Base-by-base conservation (phyloP, 495 filamentous ascomycete genomes). In the Podospora sp. region DNA sequence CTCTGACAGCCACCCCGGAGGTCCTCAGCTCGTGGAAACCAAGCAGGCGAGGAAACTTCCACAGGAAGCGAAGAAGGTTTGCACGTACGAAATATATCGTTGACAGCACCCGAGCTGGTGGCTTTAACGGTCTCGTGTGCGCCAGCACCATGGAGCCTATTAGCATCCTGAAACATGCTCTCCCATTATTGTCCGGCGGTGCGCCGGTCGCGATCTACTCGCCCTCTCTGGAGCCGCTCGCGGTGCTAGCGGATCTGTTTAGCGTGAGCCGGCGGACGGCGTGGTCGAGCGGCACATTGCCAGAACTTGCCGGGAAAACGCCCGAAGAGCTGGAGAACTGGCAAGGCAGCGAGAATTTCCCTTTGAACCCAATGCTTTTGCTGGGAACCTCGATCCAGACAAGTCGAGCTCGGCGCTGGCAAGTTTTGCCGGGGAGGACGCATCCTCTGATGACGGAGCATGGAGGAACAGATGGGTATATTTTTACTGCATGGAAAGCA, bases 361-460 rank as follows among this genome's bases (percentile, higher is more conserved):
- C 90, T 0, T 73, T 96, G 7, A 91, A 98, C 70, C 95, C 95
- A 6, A 90, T 91, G 11, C 77, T 95, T 25, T 68, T 99, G 18
- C 83, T 98, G 12, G 90, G 89, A 1, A 88, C 92, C 11, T 88
- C 86, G 40, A 81, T 99, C 59, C 92, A 98, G 74, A 92, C 88
- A 8, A 88, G 87, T 14, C 83, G 91, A 14, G 87, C 88, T 20
- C 85, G 91, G 60, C 81, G 83, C 29, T 98, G 91, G 90, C 95
- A 99, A 81, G 93, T 97, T 0, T 79, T 98, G 29, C 96, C 95
- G 0, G 92, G 93, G 3, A 82, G 95, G 57, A 97, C 95, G 63
- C 95, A 99, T 79, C 95, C 95, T 20, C 71, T 94, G 40, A 99
- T 99, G 95, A 95, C 91, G 52, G 85, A 87, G 58, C 84, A 87